Base-by-base conservation (phyloP, 1,284 basidiomycete genomes). In the Porodaedalea pini region DNA sequence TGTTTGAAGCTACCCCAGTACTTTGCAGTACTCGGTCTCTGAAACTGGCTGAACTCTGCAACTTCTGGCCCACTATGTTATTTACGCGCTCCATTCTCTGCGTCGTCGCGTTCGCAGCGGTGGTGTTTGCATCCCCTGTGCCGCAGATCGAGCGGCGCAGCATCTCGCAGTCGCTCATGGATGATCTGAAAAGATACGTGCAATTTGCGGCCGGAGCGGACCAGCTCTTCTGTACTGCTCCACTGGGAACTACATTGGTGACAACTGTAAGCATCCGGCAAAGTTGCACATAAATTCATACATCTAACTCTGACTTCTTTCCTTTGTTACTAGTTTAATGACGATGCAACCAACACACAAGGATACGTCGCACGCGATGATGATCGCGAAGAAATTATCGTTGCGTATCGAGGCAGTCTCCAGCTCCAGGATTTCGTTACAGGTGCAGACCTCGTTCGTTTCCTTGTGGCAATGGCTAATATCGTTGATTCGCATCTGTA, bases 141-240 rank as follows among this genome's bases (percentile, higher is more conserved):
- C 23, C 45, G 13, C 39, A 43, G 19, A 25, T 57, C 11, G 54
- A 56, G 50, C 50, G 40, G 23, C 59, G 59, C 13, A 39, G 40
- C 21, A 54, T 61, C 34, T 57, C 59, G 0, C 59, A 61, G 29
- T 43, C 55, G 8, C 44, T 61, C 31, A 51, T 62, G 27, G 43
- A 59, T 31, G 55, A 62, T 15, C 45, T 62, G 6, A 25, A 56
- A 17, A 49, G 56, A 53, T 62, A 61, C 37, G 51, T 59, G 47
- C 59, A 63, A 32, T 63, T 60, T 23, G 60, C 62, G 15, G 56
- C 57, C 11, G 59, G 62, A 1, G 62, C 62, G 13, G 56, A 63
- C 47, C 58, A 58, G 25, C 34, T 57, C 1, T 34, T 45, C 15
- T 63, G 62, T 19, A 48, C 60, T 1, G 39, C 44, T 23, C 62